Evolutionary conservation across 2,329 filamentous ascomycete species (phyloP), one percentile per base, ranked within the genome.

Genomic region (Onygenales sp.): DNA sequence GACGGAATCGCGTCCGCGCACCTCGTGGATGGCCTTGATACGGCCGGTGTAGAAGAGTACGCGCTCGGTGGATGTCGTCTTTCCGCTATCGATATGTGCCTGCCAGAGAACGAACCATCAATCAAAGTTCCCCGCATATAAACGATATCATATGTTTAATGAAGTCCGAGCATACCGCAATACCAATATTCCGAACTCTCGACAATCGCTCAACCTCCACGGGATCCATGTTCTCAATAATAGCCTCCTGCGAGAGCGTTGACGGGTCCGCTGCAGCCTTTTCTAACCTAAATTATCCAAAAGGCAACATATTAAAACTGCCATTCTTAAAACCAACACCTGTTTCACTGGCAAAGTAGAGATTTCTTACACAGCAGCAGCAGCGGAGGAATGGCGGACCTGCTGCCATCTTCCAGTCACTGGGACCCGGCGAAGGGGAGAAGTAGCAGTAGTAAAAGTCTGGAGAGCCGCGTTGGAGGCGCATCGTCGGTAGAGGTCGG

Each of bases 31-130:
- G 35, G 89, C 81, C 69, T 94, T 94, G 74, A 96, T 96, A 68
- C 93, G 86, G 60, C 93, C 93, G 53, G 93, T 97, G 73, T 98
- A 98, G 80, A 91, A 98, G 54, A 98, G 85, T 44, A 98, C 90
- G 70, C 93, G 87, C 75, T 98, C 93, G 54, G 91, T 97, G 58
- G 84, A 88, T 39, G 93, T 98, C 38, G 93, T 98, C 76, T 98
- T 98, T 64, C 93, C 93, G 66, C 89, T 95, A 76, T 98, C 93
- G 69, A 98, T 98, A 70, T 98, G 93, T 60, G 93, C 93, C 54
- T 55, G 31, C 27, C 21, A 54, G 35, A 57, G 41, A 54, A 54
- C 11, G 21, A 50, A 50, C 35, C 17, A 38, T 9, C n/a, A 10
- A 33, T 27, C 42, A 6, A 39, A 32, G 9, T 14, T 5, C 13